Evolutionary conservation across 2,329 filamentous ascomycete species (phyloP).

Genomic region (Ophiostoma ulmi): DNA sequence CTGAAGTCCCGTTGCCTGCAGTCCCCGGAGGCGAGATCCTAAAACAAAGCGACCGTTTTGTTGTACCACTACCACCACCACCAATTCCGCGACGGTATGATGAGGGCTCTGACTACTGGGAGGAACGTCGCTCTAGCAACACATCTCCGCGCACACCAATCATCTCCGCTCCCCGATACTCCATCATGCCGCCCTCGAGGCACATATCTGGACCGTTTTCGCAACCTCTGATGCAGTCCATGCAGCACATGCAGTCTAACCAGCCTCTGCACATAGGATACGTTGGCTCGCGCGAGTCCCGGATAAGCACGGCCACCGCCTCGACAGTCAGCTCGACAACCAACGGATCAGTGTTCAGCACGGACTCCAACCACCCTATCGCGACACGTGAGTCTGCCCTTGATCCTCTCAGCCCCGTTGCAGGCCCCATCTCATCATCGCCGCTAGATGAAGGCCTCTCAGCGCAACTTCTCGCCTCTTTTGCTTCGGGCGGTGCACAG

Average conservation of each 20-base stretch:
- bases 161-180: neutral
- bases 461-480: slow-evolving; percentile 15
- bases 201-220: neutral
- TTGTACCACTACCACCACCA: slow-evolving; percentile 9
- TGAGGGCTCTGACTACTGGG: slow-evolving; percentile 21
- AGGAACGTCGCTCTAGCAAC: slow-evolving; percentile 11
- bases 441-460: neutral
- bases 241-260: slow-evolving; percentile 15
- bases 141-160: slow-evolving; percentile 13
- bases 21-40: neutral
- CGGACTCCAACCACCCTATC: slow-evolving; percentile 10
- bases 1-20: neutral
- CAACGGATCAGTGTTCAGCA: slow-evolving; percentile 25
- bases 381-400: slow-evolving; percentile 16
- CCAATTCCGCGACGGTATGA: slow-evolving; percentile 18
- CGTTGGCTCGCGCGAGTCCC: slow-evolving; percentile 23
- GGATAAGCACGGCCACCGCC: slow-evolving; percentile 26
- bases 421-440: slow-evolving; percentile 12
- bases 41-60: neutral
- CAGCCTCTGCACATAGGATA: neutral
- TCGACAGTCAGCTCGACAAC: slow-evolving; percentile 23
- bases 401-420: slow-evolving; percentile 20
- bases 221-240: neutral
- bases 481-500: slow-evolving; percentile 17
- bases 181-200: neutral